Base-by-base conservation (phyloP, 305 asterid species). In the Fraxinus paxiana region DNA sequence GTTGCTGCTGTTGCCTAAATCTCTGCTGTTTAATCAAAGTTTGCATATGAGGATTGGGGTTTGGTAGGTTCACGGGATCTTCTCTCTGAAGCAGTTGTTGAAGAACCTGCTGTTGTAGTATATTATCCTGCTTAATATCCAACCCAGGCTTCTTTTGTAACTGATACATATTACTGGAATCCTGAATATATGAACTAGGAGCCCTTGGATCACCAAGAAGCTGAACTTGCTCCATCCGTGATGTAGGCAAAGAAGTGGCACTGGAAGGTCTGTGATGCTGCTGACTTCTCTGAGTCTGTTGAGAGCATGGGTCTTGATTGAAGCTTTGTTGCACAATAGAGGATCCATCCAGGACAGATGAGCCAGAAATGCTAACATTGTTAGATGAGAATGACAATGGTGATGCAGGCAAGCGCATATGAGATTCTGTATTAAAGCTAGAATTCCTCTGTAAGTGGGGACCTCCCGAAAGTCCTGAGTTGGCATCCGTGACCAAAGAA, bases 401-500 rank as follows among this genome's bases (percentile, higher is more conserved):
- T 30, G 98, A 95, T 4, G 97, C 92, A 81, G 98, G 98, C 85
- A 95, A 85, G 48, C 94, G 93, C 97, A 89, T 87, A 81, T 95
- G 92, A 51, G 97, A 93, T 63, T 95, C 98, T 2, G 93, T 87
- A 82, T 93, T 93, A 79, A 88, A 88, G 87, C 97, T 94, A 48
- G 96, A 96, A 84, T 94, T 93, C 89, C 97, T 91, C 86, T 93
- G 98, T 78, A 92, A 80, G 82, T 90, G 91, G 80, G 97, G 97
- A 63, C 97, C 97, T 34, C 92, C 92, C 9, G 98, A 91, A 80
- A 94, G 96, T 67, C 92, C 98, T 6, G 98, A 95, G 83, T 95
- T 93, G 69, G 98, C 97, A 90, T 95, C 98, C 5, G 98, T 95
- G 70, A 95, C 98, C 87, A 95, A 82, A 80, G 98, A 95, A 87